These are phyloP conservation scores for Fistulinella cinereoalba DNA, from an alignment of 1,284 basidiomycete genomes.

Conservation along the genomic window DNA sequence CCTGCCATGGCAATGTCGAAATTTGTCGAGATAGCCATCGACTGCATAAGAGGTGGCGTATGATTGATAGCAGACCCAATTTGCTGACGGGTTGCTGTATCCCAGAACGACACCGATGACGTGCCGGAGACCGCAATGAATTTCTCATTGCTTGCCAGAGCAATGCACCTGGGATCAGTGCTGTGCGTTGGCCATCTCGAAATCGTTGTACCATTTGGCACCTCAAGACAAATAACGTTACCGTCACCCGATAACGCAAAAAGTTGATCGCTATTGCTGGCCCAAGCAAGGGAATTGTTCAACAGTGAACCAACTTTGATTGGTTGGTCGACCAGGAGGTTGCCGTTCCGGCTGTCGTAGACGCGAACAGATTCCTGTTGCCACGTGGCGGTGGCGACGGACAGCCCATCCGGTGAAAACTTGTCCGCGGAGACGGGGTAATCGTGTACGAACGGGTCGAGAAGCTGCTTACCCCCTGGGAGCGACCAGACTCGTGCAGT, in stretches of 20 bases:
- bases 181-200: not conserved
- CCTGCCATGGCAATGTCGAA: not conserved
- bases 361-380: slow-evolving; percentile 8
- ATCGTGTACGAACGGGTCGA: slow-evolving; percentile 7
- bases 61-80: not conserved
- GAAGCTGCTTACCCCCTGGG: slow-evolving; percentile 1
- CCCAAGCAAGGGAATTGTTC: slow-evolving; percentile 11
- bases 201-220: not conserved
- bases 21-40: not conserved
- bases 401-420: too few relatives aligned
- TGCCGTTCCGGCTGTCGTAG: slow-evolving; percentile 5
- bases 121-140: not conserved
- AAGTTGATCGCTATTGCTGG: not conserved
- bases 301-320: slow-evolving; percentile 4
- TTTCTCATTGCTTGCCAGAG: not conserved
- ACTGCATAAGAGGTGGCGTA: not conserved
- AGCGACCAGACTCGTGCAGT: slow-evolving; percentile 8
- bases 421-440: not conserved
- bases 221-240: not conserved
- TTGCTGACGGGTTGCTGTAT: not conserved
- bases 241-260: not conserved
- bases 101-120: not conserved
- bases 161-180: not conserved
- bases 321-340: slow-evolving; percentile 7
- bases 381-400: slow-evolving; percentile 10